phyloP scores from a whole-genome alignment of 805 yeast genomes.

The Pichia rugopelliculosa region DNA sequence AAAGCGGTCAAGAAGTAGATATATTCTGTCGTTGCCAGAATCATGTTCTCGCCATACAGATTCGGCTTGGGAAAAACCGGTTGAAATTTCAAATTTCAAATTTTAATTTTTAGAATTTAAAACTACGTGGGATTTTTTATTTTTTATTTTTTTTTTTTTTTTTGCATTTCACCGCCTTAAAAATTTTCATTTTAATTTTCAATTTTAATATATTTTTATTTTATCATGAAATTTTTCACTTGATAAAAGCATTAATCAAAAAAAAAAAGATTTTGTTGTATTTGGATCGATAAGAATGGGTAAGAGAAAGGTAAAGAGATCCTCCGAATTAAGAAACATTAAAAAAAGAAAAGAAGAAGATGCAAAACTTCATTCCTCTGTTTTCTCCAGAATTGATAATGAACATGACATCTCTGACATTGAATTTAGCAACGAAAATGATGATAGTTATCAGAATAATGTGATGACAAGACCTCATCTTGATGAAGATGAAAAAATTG shows the following conservation, averaged over 20 bases:
- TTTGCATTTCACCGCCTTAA: slow-evolving; percentile 3
- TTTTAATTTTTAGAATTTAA: too few relatives aligned
- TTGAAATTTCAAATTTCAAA: too few relatives aligned
- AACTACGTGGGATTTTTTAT: background rate
- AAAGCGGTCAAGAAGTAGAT: too few relatives aligned
- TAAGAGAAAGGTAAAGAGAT: slow-evolving; percentile 31
- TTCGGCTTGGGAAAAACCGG: background rate
- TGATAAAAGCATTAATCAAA: too few relatives aligned
- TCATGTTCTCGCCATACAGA: background rate
- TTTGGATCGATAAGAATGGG: slow-evolving; percentile 24
- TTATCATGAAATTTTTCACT: background rate
- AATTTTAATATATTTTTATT: background rate
- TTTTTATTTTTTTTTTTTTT: background rate
- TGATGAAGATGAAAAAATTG: slow-evolving; percentile 15
- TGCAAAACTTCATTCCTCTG: slow-evolving; percentile 19
- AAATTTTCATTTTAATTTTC: slow-evolving; percentile 2
- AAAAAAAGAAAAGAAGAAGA: slow-evolving; percentile 39
- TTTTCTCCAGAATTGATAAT: slow-evolving; percentile 10
- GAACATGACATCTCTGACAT: slow-evolving; percentile 14
- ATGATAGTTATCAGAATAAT: background rate
- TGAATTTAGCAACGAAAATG: slow-evolving; percentile 18
- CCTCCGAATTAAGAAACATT: slow-evolving; percentile 28
- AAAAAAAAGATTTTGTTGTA: background rate
- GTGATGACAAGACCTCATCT: background rate
- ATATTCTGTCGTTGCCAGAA: too few relatives aligned